Evolutionary conservation across 176 grass and related monocot genomes (phyloP), one percentile per base, ranked within the genome.

Genomic region (Aechmea fasciata): DNA sequence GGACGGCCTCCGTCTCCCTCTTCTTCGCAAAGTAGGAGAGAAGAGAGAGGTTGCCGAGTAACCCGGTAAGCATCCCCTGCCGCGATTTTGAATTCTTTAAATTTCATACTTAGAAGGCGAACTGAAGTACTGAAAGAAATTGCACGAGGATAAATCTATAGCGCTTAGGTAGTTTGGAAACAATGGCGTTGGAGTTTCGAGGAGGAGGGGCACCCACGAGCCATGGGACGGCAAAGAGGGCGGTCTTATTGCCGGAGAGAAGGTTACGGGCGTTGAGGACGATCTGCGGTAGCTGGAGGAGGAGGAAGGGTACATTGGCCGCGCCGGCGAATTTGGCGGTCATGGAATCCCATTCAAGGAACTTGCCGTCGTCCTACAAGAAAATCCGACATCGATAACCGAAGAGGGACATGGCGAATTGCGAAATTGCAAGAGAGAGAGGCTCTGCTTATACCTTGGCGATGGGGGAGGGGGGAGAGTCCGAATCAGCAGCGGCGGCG

Each of bases 201-300:
- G 12, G 4, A 33, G 76, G 57, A 15, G 57, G 62, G 48, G 18
- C 51, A 11, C 81, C 59, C 81, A 97, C 93, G 62, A 92, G 86
- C 93, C 93, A 97, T 2, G 93, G 93, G 48, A 97, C 74, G 47
- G 93, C 93, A 70, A 87, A 97, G 63, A 97, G 89, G 25, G 89
- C 93, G 13, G 74, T 69, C 12, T 92, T 92, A 84, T 97, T 97
- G 70, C 93, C 93, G 25, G 86, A 73, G 67, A 92, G 71, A 73
- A 97, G 93, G 71, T 97, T 97, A 18, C 93, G 93, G 2, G 89
- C 71, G 75, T 97, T 97, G 76, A 97, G 93, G 55, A 97, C 59
- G 70, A 97, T 97, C 82, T 97, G 93, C 24, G 93, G 93, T 13
- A 97, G 82, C 84, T 97, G 93, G 13, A 97, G 93, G 52, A 97